Percentiles rank a stretch among this genome's conserved stretches.
Evolutionary conservation across 352 stramenopile genomes (phyloP).

Genomic region (Phytophthora vignae): DNA sequence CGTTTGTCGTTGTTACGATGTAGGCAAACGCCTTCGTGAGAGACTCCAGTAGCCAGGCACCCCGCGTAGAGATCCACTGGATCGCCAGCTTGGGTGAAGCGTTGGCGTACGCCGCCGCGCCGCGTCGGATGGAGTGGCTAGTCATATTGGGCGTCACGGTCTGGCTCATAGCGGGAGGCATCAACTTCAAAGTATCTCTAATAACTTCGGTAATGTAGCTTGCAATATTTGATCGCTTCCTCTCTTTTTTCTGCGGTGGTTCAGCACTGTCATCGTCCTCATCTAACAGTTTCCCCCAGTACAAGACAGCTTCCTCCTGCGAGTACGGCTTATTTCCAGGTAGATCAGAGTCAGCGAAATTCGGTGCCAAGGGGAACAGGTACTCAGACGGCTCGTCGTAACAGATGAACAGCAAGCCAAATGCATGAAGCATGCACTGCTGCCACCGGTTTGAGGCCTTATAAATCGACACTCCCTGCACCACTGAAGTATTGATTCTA

Average conservation of each 20-base stretch:
- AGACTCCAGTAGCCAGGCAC: not conserved
- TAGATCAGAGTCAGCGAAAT: conserved; percentile 5
- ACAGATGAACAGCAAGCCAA: conserved; percentile 14
- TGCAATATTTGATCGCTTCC: conserved; percentile 2
- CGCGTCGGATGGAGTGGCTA: conserved; percentile 1
- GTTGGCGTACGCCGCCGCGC: not conserved
- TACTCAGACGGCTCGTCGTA: conserved; percentile 9
- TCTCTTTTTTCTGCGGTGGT: not conserved
- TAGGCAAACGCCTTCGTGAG: not conserved
- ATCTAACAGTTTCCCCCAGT: conserved; percentile 6
- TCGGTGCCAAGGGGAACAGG: conserved; percentile 8
- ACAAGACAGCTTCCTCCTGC: conserved; percentile 12
- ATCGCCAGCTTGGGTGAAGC: not conserved
- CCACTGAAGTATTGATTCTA: conserved; percentile 20
- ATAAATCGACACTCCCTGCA: conserved; percentile 16
- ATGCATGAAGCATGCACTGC: conserved; percentile 20
- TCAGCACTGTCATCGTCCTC: not conserved
- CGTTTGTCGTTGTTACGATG: conserved; percentile 4
- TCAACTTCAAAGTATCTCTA: not conserved
- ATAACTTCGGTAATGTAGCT: conserved; percentile 15
- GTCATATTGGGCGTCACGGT: not conserved
- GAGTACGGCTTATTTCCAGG: conserved; percentile 12
- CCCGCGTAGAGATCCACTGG: not conserved
- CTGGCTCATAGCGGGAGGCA: not conserved
- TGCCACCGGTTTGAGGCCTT: conserved; percentile 7